Conservation (phyloP, 208 protist genomes). For the Acanthamoeba healyi region DNA sequence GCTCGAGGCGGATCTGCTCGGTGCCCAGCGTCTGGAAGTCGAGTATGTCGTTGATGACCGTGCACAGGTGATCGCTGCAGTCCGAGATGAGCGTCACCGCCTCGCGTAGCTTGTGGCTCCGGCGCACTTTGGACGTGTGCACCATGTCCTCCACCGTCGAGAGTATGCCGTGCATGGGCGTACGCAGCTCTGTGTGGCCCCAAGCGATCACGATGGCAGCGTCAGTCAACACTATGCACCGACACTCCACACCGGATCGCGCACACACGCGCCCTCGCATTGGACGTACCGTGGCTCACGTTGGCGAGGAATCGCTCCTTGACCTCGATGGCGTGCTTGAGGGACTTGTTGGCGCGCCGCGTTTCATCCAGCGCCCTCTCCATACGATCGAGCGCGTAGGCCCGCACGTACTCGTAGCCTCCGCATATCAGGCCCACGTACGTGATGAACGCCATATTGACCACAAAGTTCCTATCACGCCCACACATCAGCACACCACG, state of each 20-base stretch:
- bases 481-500: not conserved
- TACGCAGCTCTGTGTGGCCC: slow-evolving; percentile 67
- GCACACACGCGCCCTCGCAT: not conserved
- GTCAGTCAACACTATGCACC: no score
- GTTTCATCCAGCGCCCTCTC: not conserved
- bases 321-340: slow-evolving; percentile 54
- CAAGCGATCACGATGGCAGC: no score
- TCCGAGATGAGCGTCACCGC: slow-evolving; percentile 37
- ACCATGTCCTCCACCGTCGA: slow-evolving; percentile 48
- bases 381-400: slow-evolving; percentile 23
- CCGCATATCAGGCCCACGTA: slow-evolving; percentile 3
- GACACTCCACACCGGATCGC: no score
- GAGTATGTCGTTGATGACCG: slow-evolving; percentile 67
- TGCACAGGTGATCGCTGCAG: slow-evolving; percentile 66
- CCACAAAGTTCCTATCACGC: slow-evolving; percentile 29
- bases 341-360: slow-evolving; percentile 12
- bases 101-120: not conserved
- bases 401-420: slow-evolving; percentile 50
- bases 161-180: slow-evolving; percentile 72
- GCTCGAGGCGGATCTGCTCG: slow-evolving; percentile 33
- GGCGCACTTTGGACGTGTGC: not conserved
- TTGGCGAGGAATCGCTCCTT: slow-evolving; percentile 74
- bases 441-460: not conserved
- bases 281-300: slow-evolving; percentile 34
- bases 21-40: slow-evolving; percentile 56